A percentile compares a stretch with the other conserved stretches of the same genome.
Evolutionary conservation across 768 basidiomycete genomes (phyloP).

Genomic region (Boletus rubroflammeus): DNA sequence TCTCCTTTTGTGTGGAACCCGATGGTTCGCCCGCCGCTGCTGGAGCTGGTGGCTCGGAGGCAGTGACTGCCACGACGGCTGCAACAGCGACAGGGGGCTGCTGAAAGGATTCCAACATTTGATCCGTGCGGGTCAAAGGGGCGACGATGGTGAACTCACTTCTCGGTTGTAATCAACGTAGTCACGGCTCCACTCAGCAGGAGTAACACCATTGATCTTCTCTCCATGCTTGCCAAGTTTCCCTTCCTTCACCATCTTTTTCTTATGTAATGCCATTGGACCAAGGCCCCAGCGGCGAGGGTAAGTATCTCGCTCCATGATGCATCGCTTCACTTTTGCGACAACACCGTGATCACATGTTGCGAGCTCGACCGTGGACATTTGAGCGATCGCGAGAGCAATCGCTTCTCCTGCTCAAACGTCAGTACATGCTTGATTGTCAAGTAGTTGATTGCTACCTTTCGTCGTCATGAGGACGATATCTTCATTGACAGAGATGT

Average conservation of each 20-base stretch:
- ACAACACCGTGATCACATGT: slow-evolving; percentile 99
- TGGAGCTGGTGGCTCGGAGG: slow-evolving; percentile 27
- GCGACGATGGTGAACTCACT: slow-evolving; percentile 29
- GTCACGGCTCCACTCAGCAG: slow-evolving; percentile 85
- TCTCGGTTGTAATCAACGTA: slow-evolving; percentile 92
- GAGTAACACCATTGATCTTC: slow-evolving; percentile 82
- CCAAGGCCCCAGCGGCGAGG: slow-evolving; percentile 98
- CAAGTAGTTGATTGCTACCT: slow-evolving; percentile 43
- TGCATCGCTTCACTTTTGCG: slow-evolving; percentile 98
- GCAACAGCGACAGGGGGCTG: slow-evolving; percentile 38
- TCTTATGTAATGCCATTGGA: slow-evolving; percentile 96
- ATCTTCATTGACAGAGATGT: slow-evolving; percentile 93
- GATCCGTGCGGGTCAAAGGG: background rate
- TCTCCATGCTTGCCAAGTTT: slow-evolving; percentile 95
- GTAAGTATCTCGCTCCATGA: slow-evolving; percentile 99
- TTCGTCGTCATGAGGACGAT: slow-evolving; percentile 99
- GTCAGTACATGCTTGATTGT: background rate
- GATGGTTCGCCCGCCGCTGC: slow-evolving; percentile 32
- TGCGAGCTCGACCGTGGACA: slow-evolving; percentile 97
- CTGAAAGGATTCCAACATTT: slow-evolving; percentile 23
- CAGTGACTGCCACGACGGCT: slow-evolving; percentile 18
- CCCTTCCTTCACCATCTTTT: slow-evolving; percentile 97
- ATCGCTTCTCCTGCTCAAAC: slow-evolving; percentile 74
- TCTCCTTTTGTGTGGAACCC: slow-evolving; percentile 42
- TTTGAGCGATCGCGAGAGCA: slow-evolving; percentile 91